Evolutionary conservation across 2,329 filamentous ascomycete species (phyloP).

Genomic region (Diaporthe australafricana): DNA sequence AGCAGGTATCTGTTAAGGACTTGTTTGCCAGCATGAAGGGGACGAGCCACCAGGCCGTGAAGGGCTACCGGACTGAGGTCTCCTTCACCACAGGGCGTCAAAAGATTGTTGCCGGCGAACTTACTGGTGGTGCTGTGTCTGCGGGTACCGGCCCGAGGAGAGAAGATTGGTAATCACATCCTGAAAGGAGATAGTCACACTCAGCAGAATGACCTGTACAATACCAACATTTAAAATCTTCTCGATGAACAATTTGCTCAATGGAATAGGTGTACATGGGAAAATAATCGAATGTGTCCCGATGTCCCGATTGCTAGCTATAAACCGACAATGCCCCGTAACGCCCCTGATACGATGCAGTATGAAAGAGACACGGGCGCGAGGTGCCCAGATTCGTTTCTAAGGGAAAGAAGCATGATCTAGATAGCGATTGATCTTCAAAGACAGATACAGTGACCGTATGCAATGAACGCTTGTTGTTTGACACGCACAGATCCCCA

Average conservation of each 20-base stretch:
- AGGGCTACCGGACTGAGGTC: slow-evolving; percentile 52
- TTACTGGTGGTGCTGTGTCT: slow-evolving; percentile 64
- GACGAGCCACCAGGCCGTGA: slow-evolving; percentile 48
- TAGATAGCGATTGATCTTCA: slow-evolving; percentile 27
- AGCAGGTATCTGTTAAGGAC: slow-evolving; percentile 56
- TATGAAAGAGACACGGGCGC: slow-evolving; percentile 13
- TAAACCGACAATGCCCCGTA: slow-evolving; percentile 36
- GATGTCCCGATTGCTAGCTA: slow-evolving; percentile 39
- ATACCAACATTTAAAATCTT: slow-evolving; percentile 6
- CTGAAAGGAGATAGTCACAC: neutral
- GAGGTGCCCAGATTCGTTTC: slow-evolving; percentile 1
- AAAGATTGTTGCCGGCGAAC: slow-evolving; percentile 67
- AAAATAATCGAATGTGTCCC: slow-evolving; percentile 36
- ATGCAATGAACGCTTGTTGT: slow-evolving; percentile 15
- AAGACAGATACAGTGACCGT: slow-evolving; percentile 1
- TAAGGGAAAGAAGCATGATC: slow-evolving; percentile 15
- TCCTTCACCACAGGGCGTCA: slow-evolving; percentile 61
- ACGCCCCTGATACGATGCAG: slow-evolving; percentile 41
- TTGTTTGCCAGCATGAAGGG: slow-evolving; percentile 56
- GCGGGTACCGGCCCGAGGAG: neutral
- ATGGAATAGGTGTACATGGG: slow-evolving; percentile 18
- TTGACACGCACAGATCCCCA: slow-evolving; percentile 14
- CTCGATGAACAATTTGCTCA: neutral
- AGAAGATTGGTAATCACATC: neutral
- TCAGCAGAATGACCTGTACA: neutral